A percentile compares a stretch with the other conserved stretches of the same genome.
These are phyloP conservation scores for Hypoxylon sp. DNA, from an alignment of 2,329 filamentous ascomycete genomes.

Conservation along the genomic window DNA sequence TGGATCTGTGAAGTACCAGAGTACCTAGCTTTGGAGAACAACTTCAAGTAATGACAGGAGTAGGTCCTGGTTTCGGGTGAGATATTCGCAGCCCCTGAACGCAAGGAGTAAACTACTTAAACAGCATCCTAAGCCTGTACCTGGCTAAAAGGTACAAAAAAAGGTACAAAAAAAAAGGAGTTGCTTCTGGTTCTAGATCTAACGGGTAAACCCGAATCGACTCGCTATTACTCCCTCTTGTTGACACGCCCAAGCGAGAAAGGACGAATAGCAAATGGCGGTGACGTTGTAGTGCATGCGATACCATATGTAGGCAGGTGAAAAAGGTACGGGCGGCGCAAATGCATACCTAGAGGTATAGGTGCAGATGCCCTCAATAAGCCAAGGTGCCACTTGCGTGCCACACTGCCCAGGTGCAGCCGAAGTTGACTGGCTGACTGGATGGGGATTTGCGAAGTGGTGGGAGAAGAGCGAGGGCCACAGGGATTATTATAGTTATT, in stretches of 20 bases:
- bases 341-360: too few species aligned
- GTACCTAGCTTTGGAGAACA: neutral
- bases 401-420: neutral
- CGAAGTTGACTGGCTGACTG: neutral
- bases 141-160: conserved; percentile 29
- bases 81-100: conserved; percentile 4
- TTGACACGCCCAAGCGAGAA: conserved; percentile 20
- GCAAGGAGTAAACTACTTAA: conserved; percentile 6
- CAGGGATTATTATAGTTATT: neutral
- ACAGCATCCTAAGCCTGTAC: conserved; percentile 18
- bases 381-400: neutral
- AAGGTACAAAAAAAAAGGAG: conserved; percentile 18
- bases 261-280: conserved; percentile 27
- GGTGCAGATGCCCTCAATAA: neutral
- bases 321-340: conserved; percentile 8
- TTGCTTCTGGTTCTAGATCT: conserved; percentile 32
- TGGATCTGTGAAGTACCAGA: neutral
- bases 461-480: neutral
- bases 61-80: neutral
- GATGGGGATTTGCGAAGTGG: neutral
- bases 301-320: conserved; percentile 1
- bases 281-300: conserved; percentile 42
- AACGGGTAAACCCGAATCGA: conserved; percentile 31
- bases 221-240: conserved; percentile 28
- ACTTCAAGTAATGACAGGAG: neutral